Percentiles rank a stretch among this genome's conserved stretches.
phyloP scores from a whole-genome alignment of 2,329 filamentous ascomycete species.

The Apiospora aurea region DNA sequence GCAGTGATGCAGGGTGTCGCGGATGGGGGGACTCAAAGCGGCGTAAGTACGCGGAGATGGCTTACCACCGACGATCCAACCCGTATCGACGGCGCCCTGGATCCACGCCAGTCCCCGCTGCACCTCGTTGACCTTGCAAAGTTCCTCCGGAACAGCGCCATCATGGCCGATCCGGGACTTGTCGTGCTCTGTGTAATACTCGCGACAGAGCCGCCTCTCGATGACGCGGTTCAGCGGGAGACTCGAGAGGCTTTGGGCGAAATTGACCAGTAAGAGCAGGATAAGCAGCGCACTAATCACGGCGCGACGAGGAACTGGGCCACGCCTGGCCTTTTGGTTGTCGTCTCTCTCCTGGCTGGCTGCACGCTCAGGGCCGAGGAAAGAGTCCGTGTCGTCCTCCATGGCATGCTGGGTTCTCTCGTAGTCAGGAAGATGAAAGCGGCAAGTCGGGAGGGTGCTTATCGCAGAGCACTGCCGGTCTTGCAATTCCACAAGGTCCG shows the following conservation, averaged over 20 bases:
- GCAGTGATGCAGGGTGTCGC: background rate
- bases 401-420: background rate
- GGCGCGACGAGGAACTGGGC: constrained; percentile 16
- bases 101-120: constrained; percentile 60
- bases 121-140: constrained; percentile 61
- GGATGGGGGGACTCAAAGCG: background rate
- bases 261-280: constrained; percentile 54
- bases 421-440: background rate
- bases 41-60: constrained; percentile 6
- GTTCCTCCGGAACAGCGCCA: constrained; percentile 54
- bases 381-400: background rate
- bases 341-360: background rate
- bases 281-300: constrained; percentile 42
- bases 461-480: background rate
- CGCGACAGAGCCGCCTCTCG: constrained; percentile 56
- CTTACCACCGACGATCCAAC: constrained; percentile 57
- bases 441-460: background rate
- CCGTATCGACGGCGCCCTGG: constrained; percentile 57
- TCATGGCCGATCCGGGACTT: constrained; percentile 43
- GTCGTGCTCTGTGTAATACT: constrained; percentile 54
- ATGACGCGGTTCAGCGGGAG: constrained; percentile 55
- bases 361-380: background rate
- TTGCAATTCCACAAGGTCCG: background rate
- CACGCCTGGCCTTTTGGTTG: background rate
- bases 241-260: constrained; percentile 56